phyloP scores from a whole-genome alignment of 116 monocot genomes.

The Zostera marina region DNA sequence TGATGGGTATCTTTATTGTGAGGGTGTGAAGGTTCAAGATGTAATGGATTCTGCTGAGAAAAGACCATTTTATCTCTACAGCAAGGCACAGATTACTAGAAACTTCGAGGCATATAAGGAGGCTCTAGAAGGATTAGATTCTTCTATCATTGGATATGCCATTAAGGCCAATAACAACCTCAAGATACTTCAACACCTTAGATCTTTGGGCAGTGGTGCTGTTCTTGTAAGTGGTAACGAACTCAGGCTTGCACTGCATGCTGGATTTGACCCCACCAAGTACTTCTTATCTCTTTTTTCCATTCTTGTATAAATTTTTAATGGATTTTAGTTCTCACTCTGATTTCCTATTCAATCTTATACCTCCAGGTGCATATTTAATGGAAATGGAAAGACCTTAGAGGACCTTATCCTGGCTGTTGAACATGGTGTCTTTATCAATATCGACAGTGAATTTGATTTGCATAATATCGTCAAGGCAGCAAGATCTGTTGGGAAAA shows the following conservation, averaged over 20 bases:
- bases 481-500: slow-evolving; percentile 69
- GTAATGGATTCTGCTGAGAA: slow-evolving; percentile 44
- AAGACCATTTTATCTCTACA: slow-evolving; percentile 92
- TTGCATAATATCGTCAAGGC: slow-evolving; percentile 85
- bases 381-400: slow-evolving; percentile 91
- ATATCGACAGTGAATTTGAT: slow-evolving; percentile 97
- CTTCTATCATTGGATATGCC: slow-evolving; percentile 75
- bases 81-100: slow-evolving; percentile 84
- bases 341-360: not conserved
- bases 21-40: slow-evolving; percentile 57
- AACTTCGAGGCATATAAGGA: slow-evolving; percentile 69
- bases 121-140: slow-evolving; percentile 64
- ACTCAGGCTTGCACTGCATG: slow-evolving; percentile 62
- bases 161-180: slow-evolving; percentile 97
- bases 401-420: slow-evolving; percentile 94
- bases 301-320: not conserved
- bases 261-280: slow-evolving; percentile 84
- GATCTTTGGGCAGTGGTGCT: slow-evolving; percentile 63
- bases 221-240: slow-evolving; percentile 96
- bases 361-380: slow-evolving; percentile 81
- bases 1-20: slow-evolving; percentile 76
- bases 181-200: slow-evolving; percentile 71
- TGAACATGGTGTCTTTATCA: slow-evolving; percentile 81
- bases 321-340: not conserved
- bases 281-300: slow-evolving; percentile 3